Conservation (phyloP, 2,329 filamentous ascomycete species). For the Diplodia seriata region DNA sequence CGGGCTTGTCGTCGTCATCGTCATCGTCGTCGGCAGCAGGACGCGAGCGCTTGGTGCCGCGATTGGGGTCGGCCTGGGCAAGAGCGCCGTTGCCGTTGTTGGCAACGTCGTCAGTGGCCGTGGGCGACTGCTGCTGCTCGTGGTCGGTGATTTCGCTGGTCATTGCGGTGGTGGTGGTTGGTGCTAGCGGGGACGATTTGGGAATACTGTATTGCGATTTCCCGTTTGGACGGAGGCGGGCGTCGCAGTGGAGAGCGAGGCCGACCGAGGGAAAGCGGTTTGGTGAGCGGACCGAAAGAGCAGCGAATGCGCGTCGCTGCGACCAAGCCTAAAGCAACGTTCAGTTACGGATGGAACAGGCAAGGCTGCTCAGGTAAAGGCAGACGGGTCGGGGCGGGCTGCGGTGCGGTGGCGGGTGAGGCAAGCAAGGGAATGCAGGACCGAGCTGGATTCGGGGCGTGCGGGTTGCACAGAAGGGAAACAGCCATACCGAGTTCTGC, state of each 20-base stretch:
- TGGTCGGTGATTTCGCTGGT: constrained; percentile 59
- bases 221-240: constrained; percentile 40
- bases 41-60: constrained; percentile 89
- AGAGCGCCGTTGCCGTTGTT: constrained; percentile 71
- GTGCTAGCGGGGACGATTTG: constrained; percentile 42
- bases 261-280: constrained; percentile 38
- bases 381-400: constrained; percentile 38
- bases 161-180: constrained; percentile 47
- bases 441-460: constrained; percentile 30
- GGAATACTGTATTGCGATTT: constrained; percentile 46
- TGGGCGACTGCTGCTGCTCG: constrained; percentile 59
- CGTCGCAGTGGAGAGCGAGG: constrained; percentile 37
- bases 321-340: constrained; percentile 33
- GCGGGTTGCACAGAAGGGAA: constrained; percentile 32
- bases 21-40: constrained; percentile 89
- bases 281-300: constrained; percentile 29
- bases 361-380: constrained; percentile 39
- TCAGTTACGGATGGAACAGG: constrained; percentile 34
- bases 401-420: constrained; percentile 40
- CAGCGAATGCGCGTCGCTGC: constrained; percentile 30
- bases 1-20: constrained; percentile 96
- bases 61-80: constrained; percentile 68
- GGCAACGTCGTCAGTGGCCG: constrained; percentile 58
- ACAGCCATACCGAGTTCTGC: constrained; percentile 30
- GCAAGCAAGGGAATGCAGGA: constrained; percentile 46